Evolutionary conservation across 1,139 yeast species (phyloP).

Genomic region (Blastobotrys indianensis): DNA sequence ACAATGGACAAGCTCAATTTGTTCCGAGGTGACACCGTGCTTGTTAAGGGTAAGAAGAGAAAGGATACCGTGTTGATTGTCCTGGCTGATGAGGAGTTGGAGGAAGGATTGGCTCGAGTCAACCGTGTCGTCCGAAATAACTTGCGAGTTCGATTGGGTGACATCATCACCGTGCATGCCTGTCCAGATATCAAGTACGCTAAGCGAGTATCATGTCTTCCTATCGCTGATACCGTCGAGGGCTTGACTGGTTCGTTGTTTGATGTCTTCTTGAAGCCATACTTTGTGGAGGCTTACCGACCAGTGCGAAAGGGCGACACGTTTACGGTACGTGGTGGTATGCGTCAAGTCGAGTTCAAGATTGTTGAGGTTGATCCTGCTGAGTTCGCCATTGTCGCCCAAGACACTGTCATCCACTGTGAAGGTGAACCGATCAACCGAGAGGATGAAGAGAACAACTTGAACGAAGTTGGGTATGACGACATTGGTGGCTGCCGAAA

Average conservation of each 20-base stretch:
- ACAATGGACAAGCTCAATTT: conserved; percentile 94
- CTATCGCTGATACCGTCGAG: conserved; percentile 96
- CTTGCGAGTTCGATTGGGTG: conserved; percentile 90
- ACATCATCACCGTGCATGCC: conserved; percentile 82
- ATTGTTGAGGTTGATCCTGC: conserved; percentile 98
- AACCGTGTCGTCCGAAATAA: conserved; percentile 96
- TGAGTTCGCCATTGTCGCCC: conserved; percentile 96
- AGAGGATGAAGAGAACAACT: conserved; percentile 95
- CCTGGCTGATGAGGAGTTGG: conserved; percentile 93
- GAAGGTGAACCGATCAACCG: conserved; percentile 99
- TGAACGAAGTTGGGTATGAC: conserved; percentile 96
- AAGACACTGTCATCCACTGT: conserved; percentile 95
- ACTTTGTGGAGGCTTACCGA: conserved; percentile 97
- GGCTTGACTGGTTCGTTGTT: conserved; percentile 97
- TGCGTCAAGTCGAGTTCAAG: conserved; percentile 98
- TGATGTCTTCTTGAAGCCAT: conserved; percentile 94
- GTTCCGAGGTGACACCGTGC: conserved; percentile 96
- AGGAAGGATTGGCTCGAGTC: conserved; percentile 89
- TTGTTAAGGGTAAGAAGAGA: conserved; percentile 97
- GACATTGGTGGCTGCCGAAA: conserved; percentile 99
- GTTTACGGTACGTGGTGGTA: conserved; percentile 94
- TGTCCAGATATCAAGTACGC: conserved; percentile 98
- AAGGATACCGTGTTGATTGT: conserved; percentile 97
- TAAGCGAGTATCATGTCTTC: conserved; percentile 82
- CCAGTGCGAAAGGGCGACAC: conserved; percentile 98